phyloP scores from a whole-genome alignment of 2,329 filamentous ascomycete species.

The Ophiobolus disseminans region DNA sequence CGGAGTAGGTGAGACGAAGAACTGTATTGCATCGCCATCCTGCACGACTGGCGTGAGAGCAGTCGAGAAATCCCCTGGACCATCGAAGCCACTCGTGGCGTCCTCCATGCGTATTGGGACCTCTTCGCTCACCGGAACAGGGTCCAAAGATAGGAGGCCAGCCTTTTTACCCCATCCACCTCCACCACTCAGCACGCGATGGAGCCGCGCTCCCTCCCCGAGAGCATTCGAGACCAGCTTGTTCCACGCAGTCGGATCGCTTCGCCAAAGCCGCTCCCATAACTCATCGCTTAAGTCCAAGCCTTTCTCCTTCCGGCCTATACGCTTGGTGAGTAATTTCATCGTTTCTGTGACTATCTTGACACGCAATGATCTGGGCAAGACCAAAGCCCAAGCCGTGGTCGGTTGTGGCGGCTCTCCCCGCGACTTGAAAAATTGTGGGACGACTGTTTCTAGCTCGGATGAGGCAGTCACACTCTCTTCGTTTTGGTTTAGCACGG shows the following conservation, averaged over 20 bases:
- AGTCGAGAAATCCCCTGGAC: constrained; percentile 41
- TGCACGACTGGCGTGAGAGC: constrained; percentile 64
- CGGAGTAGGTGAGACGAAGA: constrained; percentile 35
- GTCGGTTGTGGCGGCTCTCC: constrained; percentile 57
- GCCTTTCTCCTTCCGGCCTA: constrained; percentile 1
- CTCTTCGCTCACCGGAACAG: constrained; percentile 43
- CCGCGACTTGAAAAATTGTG: constrained; percentile 60
- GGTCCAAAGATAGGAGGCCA: constrained; percentile 79
- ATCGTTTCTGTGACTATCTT: constrained; percentile 6
- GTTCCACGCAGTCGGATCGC: constrained; percentile 28
- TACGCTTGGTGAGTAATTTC: constrained; percentile 8
- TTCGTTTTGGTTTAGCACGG: constrained; percentile 59
- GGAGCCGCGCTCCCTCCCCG: constrained; percentile 49
- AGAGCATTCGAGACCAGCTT: constrained; percentile 28
- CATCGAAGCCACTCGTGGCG: constrained; percentile 12
- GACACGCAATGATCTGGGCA: constrained; percentile 50
- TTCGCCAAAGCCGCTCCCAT: constrained; percentile 30
- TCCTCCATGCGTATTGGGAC: constrained; percentile 4
- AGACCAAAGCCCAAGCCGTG: constrained; percentile 76
- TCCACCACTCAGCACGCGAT: constrained; percentile 73
- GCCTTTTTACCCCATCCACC: constrained; percentile 85
- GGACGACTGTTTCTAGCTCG: constrained; percentile 73
- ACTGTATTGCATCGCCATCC: constrained; percentile 66
- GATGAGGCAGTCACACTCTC: constrained; percentile 67
- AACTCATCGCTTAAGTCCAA: constrained; percentile 4